Evolutionary conservation across 805 yeast species (phyloP), one percentile per base, ranked within the genome.

Genomic region (Candida odintsovae): DNA sequence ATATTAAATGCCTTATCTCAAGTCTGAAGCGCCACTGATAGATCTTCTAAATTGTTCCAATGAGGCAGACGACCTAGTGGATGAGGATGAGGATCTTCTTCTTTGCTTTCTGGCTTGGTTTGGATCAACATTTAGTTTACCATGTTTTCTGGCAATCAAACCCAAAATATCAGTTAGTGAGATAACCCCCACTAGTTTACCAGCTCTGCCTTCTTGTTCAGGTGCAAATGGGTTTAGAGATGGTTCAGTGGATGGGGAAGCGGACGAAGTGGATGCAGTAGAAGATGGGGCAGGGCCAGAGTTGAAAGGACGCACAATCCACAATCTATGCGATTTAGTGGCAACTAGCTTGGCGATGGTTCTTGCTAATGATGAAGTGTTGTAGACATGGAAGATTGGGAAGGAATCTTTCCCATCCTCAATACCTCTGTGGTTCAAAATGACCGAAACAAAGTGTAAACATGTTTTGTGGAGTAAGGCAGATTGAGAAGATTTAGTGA

Each of bases 271-370:
- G 3, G 58, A 49, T 3, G 57, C 28, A 38, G 58, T 44, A 11
- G 61, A 42, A 10, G 55, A 43, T 9, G 57, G 44, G 8, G 60
- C 41, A 33, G 44, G 50, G 19, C 48, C 20, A 4, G 55, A 72
- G 58, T 58, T 56, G 43, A 62, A 70, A 11, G 82, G 83, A 54
- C 82, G 86, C 18, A 85, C 90, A 41, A 86, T 80, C 94, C 94
- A 86, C 46, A 86, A 68, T 63, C 99, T 77, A 68, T 92, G 99
- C 2, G 96, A 80, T 64, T 84, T 83, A 1, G 99, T 92, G 6
- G 99, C 98, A 13, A 92, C 98, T 55, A 92, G 72, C 64, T 94
- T 92, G 29, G 98, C 98, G 59, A 94, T 77, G 9, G 95, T 89
- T 64, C 96, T 78, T 29, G 89, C 95, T 43, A 94, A 73, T 0